Evolutionary conservation across 768 basidiomycete species (phyloP).

Genomic region (Lactarius sanguifluus): DNA sequence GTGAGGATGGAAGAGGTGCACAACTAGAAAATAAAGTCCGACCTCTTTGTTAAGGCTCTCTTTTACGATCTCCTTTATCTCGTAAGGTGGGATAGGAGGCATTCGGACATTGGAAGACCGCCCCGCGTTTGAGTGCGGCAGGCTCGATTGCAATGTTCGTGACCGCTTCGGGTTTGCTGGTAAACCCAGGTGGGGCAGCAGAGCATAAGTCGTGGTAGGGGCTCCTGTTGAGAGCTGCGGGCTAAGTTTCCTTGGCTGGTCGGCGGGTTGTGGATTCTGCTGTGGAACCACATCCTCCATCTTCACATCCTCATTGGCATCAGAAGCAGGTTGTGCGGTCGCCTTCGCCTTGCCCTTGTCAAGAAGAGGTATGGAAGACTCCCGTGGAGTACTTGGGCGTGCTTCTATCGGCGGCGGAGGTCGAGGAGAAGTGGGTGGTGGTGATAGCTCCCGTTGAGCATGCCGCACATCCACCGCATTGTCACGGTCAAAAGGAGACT

Average conservation of each 20-base stretch:
- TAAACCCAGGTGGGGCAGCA: conserved; percentile 6
- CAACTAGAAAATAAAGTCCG: neutral
- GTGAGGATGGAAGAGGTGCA: neutral
- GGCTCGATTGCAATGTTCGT: conserved; percentile 8
- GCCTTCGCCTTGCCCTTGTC: conserved; percentile 27
- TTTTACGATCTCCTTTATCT: conserved; percentile 22
- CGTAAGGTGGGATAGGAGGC: conserved; percentile 19
- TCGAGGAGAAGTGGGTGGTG: conserved; percentile 16
- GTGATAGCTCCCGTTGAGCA: conserved; percentile 14
- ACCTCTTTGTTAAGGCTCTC: conserved; percentile 25
- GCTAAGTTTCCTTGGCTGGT: conserved; percentile 19
- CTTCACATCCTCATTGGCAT: conserved; percentile 24
- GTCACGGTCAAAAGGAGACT: conserved; percentile 6
- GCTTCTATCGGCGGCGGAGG: conserved; percentile 1
- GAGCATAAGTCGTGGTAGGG: neutral
- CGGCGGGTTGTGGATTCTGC: conserved; percentile 12
- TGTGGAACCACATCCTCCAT: conserved; percentile 15
- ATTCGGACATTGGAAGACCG: conserved; percentile 22
- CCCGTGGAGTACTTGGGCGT: neutral
- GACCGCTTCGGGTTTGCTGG: conserved; percentile 16
- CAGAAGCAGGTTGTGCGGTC: conserved; percentile 1
- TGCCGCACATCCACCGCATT: conserved; percentile 3
- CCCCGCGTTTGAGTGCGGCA: conserved; percentile 1
- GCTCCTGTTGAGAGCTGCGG: conserved; percentile 18
- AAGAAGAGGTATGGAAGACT: neutral